Percentiles rank a stretch among this genome's conserved stretches.
Evolutionary conservation across 805 yeast genomes (phyloP).

Genomic region (Yarrowia keelungensis): DNA sequence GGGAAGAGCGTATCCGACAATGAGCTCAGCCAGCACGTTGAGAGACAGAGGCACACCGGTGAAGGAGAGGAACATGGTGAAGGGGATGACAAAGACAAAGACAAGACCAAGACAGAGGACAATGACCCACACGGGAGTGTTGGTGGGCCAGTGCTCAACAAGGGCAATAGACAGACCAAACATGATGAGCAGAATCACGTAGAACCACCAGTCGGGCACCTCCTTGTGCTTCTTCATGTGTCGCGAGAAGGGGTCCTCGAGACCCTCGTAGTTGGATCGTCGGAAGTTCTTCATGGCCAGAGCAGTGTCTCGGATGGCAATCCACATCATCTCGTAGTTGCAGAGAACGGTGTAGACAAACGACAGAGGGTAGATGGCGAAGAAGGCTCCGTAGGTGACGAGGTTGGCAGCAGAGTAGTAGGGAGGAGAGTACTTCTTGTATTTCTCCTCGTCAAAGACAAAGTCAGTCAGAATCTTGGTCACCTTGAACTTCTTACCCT

Average conservation of each 20-base stretch:
- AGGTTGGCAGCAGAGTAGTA: conserved; percentile 61
- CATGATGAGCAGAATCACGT: conserved; percentile 56
- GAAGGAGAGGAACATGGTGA: conserved; percentile 62
- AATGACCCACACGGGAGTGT: conserved; percentile 67
- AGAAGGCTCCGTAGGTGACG: conserved; percentile 59
- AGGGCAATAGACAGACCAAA: conserved; percentile 48
- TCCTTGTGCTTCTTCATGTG: conserved; percentile 65
- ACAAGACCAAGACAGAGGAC: conserved; percentile 63
- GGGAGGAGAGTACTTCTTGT: conserved; percentile 68
- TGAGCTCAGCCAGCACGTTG: conserved; percentile 66
- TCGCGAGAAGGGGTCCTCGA: conserved; percentile 43
- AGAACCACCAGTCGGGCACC: conserved; percentile 79
- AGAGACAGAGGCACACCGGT: conserved; percentile 64
- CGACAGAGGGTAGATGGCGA: conserved; percentile 59
- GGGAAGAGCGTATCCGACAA: conserved; percentile 70
- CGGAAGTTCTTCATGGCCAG: conserved; percentile 4
- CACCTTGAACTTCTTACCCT: conserved; percentile 58
- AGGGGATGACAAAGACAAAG: conserved; percentile 62
- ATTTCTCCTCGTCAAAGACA: conserved; percentile 55
- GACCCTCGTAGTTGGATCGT: conserved; percentile 29
- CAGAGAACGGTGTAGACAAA: conserved; percentile 40
- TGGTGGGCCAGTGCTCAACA: conserved; percentile 54
- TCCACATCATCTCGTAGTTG: conserved; percentile 42
- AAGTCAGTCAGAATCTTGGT: conserved; percentile 52
- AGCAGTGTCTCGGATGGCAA: conserved; percentile 39